Evolutionary conservation across 2,329 filamentous ascomycete genomes (phyloP), one percentile per base, ranked within the genome.

Genomic region (Albifimbria verrucaria): DNA sequence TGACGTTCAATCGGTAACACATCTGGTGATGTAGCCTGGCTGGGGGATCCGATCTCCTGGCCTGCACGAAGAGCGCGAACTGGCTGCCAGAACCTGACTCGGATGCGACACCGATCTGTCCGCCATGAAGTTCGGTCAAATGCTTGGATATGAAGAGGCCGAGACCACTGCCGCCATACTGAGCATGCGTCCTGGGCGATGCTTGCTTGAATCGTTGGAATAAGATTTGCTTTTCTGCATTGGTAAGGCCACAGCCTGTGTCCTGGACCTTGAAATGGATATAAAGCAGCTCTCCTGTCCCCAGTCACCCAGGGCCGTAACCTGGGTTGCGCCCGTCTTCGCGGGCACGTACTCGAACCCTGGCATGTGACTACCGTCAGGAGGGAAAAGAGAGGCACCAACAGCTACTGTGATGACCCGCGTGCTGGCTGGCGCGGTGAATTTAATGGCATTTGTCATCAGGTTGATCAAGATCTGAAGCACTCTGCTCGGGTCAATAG

Each of bases 381-480:
- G 59, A 0, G 48, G 48, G 0, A 28, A 22, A 5, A 32, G 47
- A 0, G 77, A 79, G 1, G 79, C 80, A 4, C 72, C 76, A 0
- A 83, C 68, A 0, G 75, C 73, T 1, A 83, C 77, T 4, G 73
- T 77, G 48, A 84, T 83, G 1, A 48, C 18, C 4, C 70, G 51
- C 4, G 54, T 60, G 0, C 28, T 41, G 70, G 48, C 61, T 20
- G 52, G 67, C 24, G 51, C 65, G 12, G 89, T 92, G 64, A 92
- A 92, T 59, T 92, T 92, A 67, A 92, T 87, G 0, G 88, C 87
- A 60, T 92, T 92, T 2, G 88, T 89, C 21, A 88, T 81, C 1
- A 92, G 77, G 60, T 92, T 92, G 63, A 92, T 90, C 1, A 92
- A 74, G 0, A 92, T 86, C 66, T 92, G 89, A n/a, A 88, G 78